These are phyloP conservation scores for Nannochloropsis gaditana DNA, from an alignment of 108 stramenopile species.

Conservation along the genomic window DNA sequence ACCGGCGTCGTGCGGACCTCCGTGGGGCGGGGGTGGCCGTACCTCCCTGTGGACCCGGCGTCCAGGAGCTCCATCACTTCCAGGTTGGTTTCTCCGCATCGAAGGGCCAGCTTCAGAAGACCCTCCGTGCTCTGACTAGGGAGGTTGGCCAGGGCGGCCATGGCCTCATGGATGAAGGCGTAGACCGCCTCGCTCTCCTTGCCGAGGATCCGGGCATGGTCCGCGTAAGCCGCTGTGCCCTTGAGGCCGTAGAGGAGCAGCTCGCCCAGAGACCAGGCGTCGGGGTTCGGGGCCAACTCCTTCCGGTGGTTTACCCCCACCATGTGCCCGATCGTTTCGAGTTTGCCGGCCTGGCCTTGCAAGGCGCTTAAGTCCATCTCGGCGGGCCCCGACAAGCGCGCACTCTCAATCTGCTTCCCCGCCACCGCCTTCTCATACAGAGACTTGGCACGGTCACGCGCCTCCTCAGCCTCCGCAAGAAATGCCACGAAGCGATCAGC, in stretches of 20 bases:
- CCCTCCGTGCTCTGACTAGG: slow-evolving; percentile 53
- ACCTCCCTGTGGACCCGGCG: slow-evolving; percentile 57
- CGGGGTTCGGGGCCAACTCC: slow-evolving; percentile 44
- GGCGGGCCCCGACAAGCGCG: slow-evolving; percentile 49
- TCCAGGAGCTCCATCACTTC: slow-evolving; percentile 62
- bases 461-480: slow-evolving; percentile 55
- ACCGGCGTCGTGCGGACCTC: slow-evolving; percentile 60
- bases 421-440: slow-evolving; percentile 48
- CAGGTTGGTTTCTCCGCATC: slow-evolving; percentile 63
- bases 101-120: slow-evolving; percentile 45
- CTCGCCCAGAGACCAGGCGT: slow-evolving; percentile 65
- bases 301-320: slow-evolving; percentile 17
- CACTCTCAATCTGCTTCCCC: slow-evolving; percentile 29
- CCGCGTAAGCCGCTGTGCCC: slow-evolving; percentile 66
- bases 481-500: slow-evolving; percentile 53
- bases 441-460: slow-evolving; percentile 47
- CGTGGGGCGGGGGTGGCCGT: slow-evolving; percentile 65
- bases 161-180: slow-evolving; percentile 62
- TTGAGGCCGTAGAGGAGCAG: slow-evolving; percentile 66
- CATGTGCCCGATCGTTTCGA: slow-evolving; percentile 6
- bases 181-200: slow-evolving; percentile 54
- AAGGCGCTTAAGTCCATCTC: slow-evolving; percentile 47
- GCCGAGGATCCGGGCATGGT: slow-evolving; percentile 62
- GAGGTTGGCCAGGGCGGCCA: slow-evolving; percentile 58
- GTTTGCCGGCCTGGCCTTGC: not conserved